A percentile compares a stretch with the other conserved stretches of the same genome.
Conservation (phyloP, 116 monocot genomes). For the Iris pallida region DNA sequence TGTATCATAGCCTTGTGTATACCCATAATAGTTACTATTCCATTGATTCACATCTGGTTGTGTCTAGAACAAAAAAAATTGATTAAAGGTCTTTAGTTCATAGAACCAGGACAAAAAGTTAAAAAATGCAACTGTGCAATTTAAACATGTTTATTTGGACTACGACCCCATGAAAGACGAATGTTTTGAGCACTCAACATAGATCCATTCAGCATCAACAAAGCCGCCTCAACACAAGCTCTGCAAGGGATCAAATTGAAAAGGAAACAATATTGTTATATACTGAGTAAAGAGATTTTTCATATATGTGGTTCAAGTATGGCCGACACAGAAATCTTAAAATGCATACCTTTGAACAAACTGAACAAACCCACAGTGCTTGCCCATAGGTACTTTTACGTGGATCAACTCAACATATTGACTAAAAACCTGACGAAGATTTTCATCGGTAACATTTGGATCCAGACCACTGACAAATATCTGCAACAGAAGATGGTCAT, state of each 20-base stretch:
- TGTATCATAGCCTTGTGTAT: conserved; percentile 72
- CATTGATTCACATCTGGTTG: conserved; percentile 71
- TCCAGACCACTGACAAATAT: conserved; percentile 59
- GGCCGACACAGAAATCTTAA: not conserved
- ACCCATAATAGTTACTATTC: conserved; percentile 74
- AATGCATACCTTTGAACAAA: conserved; percentile 38
- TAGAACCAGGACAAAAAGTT: not conserved
- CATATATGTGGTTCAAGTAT: not conserved
- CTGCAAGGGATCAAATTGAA: conserved; percentile 20
- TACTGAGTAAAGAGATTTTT: not conserved
- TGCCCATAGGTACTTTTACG: conserved; percentile 55
- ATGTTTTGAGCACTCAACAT: conserved; percentile 65
- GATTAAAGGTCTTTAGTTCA: not conserved
- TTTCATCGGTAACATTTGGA: conserved; percentile 41
- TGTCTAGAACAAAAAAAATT: conserved; percentile 8
- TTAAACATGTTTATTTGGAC: conserved; percentile 58
- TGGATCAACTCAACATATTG: conserved; percentile 39
- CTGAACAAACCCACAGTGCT: conserved; percentile 59
- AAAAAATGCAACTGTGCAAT: not conserved
- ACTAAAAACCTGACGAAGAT: conserved; percentile 38
- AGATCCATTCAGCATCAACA: conserved; percentile 64
- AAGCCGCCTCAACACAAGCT: conserved; percentile 71
- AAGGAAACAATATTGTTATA: not conserved
- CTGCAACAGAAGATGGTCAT: no score
- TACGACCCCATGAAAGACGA: conserved; percentile 92